phyloP scores from a whole-genome alignment of 192 early-diverging fungal genomes.

The Phycomyces blakesleeanus region DNA sequence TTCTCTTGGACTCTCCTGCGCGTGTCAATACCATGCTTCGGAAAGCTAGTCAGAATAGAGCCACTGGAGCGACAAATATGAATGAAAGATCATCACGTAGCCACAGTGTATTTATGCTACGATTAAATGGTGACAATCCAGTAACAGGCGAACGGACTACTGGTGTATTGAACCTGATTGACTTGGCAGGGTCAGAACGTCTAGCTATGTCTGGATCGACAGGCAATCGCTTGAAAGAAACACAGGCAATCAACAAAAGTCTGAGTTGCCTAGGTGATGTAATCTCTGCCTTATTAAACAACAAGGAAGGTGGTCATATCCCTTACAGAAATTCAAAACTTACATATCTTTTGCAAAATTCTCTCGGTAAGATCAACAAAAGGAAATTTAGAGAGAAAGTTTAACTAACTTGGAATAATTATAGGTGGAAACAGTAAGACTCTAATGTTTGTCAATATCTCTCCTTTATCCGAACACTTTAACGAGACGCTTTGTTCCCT shows the following conservation, averaged over 20 bases:
- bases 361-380: constrained; percentile 34
- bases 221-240: constrained; percentile 87
- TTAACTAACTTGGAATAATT: not conserved
- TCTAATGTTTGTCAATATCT: constrained; percentile 97
- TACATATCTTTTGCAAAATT: constrained; percentile 71
- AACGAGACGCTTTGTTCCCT: constrained; percentile 87
- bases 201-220: constrained; percentile 76
- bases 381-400: not conserved
- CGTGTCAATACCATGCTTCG: constrained; percentile 70
- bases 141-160: constrained; percentile 67
- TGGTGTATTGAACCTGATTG: constrained; percentile 88
- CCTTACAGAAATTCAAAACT: constrained; percentile 94
- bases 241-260: constrained; percentile 96
- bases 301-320: constrained; percentile 64
- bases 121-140: constrained; percentile 68
- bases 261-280: constrained; percentile 88
- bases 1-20: constrained; percentile 65
- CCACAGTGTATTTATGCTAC: constrained; percentile 91
- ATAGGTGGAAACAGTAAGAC: constrained; percentile 92
- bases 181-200: constrained; percentile 92
- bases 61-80: constrained; percentile 87
- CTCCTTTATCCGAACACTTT: constrained; percentile 74
- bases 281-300: constrained; percentile 77
- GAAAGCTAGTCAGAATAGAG: constrained; percentile 77
- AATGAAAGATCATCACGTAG: constrained; percentile 93